Conservation (phyloP, 1,139 yeast species). For the Scheffersomyces cryptocercus region DNA sequence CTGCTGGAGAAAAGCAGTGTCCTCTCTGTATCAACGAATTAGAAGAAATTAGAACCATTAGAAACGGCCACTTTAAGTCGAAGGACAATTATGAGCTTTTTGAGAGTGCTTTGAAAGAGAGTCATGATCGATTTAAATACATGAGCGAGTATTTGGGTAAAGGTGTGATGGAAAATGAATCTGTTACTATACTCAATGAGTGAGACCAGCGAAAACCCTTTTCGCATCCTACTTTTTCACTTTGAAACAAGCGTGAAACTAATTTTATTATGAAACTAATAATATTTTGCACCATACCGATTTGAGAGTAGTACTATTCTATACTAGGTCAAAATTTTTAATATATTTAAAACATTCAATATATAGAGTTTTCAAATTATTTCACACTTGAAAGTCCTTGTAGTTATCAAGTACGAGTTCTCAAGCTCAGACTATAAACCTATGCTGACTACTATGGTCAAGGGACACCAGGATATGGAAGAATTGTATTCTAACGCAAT, state of each 20-base stretch:
- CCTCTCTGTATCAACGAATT: conserved; percentile 72
- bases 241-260: conserved; percentile 16
- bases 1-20: conserved; percentile 43
- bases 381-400: too few relatives aligned
- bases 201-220: conserved; percentile 2
- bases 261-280: too few relatives aligned
- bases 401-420: too few relatives aligned
- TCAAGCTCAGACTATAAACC: too few relatives aligned
- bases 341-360: too few relatives aligned
- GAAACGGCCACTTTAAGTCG: conserved; percentile 60
- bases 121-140: conserved; percentile 69
- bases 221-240: conserved; percentile 10
- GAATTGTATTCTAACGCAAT: too few relatives aligned
- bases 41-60: conserved; percentile 62
- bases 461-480: too few relatives aligned
- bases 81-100: conserved; percentile 67
- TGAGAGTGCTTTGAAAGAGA: conserved; percentile 55
- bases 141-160: conserved; percentile 82
- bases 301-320: too few relatives aligned
- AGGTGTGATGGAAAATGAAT: conserved; percentile 71
- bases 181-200: conserved; percentile 15
- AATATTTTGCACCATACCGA: too few relatives aligned
- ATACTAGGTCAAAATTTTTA: too few relatives aligned
- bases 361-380: too few relatives aligned
- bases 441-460: too few relatives aligned